phyloP scores from a whole-genome alignment of 306 rosid species.

The Quercus berberidifolia region DNA sequence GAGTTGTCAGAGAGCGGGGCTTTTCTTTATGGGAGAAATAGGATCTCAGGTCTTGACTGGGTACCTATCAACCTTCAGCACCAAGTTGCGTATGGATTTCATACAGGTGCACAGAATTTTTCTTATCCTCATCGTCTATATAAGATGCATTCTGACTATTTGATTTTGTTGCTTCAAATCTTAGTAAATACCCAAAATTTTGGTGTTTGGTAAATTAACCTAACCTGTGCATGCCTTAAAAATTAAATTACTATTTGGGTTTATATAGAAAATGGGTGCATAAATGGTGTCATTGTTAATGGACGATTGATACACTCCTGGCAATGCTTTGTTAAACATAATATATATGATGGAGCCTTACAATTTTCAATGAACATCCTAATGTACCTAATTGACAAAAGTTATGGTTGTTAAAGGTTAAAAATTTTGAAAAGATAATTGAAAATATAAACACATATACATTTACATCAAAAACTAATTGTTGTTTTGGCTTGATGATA shows the following conservation, averaged over 20 bases:
- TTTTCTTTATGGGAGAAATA: conserved; percentile 79
- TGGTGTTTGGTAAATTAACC: neutral
- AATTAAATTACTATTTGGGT: neutral
- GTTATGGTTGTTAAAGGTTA: neutral
- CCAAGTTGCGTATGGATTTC: conserved; percentile 5
- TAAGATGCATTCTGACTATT: neutral
- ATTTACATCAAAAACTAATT: no score
- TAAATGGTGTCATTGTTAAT: neutral
- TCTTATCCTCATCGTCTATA: neutral
- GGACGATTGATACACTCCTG: neutral
- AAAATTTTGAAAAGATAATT: no score
- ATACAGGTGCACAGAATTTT: conserved; percentile 14
- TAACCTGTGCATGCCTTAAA: neutral
- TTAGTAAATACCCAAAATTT: neutral
- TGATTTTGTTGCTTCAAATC: neutral
- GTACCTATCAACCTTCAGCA: neutral
- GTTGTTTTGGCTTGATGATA: no score
- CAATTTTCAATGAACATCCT: neutral
- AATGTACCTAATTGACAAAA: neutral
- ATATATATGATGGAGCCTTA: neutral
- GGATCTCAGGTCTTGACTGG: conserved; percentile 13
- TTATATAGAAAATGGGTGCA: neutral
- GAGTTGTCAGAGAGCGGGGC: conserved; percentile 57
- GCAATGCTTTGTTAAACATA: neutral
- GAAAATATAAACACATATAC: no score